Evolutionary conservation across 2,329 filamentous ascomycete genomes (phyloP), one percentile per base, ranked within the genome.

Genomic region (Fusarium torulosum): DNA sequence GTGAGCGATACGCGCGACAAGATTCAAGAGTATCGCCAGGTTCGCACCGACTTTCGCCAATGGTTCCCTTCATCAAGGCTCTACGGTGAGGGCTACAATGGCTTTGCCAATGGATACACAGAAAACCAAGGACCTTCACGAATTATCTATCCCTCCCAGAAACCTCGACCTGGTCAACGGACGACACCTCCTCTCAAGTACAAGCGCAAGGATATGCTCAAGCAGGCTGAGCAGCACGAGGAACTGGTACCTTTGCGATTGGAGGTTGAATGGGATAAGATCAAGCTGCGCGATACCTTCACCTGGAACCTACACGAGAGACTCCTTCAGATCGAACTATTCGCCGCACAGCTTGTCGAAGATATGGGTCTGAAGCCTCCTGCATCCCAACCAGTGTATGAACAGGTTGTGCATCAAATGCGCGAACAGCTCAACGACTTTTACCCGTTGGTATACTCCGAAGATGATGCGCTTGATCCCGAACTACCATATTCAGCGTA

Each of bases 221-320:
- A 90, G 70, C 96, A 98, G 81, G 93, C 93, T 23, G 95, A 98
- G 72, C 91, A 95, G 75, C 85, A 93, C 53, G 96, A 99, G 77
- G 93, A 97, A 75, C 83, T 99, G 53, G 92, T 98, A 2, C 96
- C 96, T 4, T 87, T 99, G 69, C 88, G 96, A 46, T 81, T 99
- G 54, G 96, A 99, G 73, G 92, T 98, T 49, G 96, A 99, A 75
- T 92, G 92, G 86, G 95, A 98, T 70, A 97, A 97, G 81, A 88
- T 98, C 72, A 96, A 96, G 79, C 85, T 99, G 63, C 91, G 96
- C 77, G 96, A 99, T 79, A 98, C 96, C 1, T 97, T 99, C 72
- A 98, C 96, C 4, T 99, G 95, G 94, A 99, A 99, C 78, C 85
- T 98, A 35, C 93, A 97, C 80, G 96, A 99, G 77, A 90, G 94